Evolutionary conservation across 805 yeast genomes (phyloP), one percentile per base, ranked within the genome.

Genomic region (Yamadazyma ubonensis): DNA sequence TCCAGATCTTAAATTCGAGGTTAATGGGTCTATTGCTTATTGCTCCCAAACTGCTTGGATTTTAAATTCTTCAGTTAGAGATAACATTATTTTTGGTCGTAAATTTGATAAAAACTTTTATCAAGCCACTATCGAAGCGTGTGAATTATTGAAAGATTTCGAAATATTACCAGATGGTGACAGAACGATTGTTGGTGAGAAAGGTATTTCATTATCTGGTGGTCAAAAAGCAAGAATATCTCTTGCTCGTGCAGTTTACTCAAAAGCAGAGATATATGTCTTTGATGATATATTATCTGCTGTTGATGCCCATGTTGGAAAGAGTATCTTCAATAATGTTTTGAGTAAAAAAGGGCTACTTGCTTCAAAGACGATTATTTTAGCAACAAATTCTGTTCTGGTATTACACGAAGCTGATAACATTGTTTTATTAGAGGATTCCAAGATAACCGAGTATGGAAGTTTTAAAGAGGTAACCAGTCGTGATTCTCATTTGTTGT

Each of bases 401-500:
- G 65, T 67, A 11, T 53, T 67, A 39, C 63, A 61, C 26, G 50
- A 57, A 37, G 68, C 71, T 11, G 52, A 57, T 38, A 54, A 57
- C 33, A 65, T 65, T 30, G 58, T 54, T 33, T 53, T 64, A 40
- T 51, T 67, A 41, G 52, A 50, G 26, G 46, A 40, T 16, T 65
- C 65, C 5, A 44, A 51, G 14, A 58, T 67, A 16, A 42, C 50
- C n/a, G 73, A 67, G 43, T 45, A 54, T n/a, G 69, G 87, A 9
- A 64, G 70, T 6, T 83, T 73, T 54, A 54, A 63, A 6, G 73
- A 74, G 23, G 70, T 79, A 12, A 56, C 75, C 70, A 65, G 44
- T 1, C 51, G 50, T 11, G 57, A 56, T 10, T 61, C 71, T 1
- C 63, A 59, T 7, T 59, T 75, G 22, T 58, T 59, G 3, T 45